These are phyloP conservation scores for Pichia deserticola DNA, from an alignment of 805 yeast species.

Conservation along the genomic window DNA sequence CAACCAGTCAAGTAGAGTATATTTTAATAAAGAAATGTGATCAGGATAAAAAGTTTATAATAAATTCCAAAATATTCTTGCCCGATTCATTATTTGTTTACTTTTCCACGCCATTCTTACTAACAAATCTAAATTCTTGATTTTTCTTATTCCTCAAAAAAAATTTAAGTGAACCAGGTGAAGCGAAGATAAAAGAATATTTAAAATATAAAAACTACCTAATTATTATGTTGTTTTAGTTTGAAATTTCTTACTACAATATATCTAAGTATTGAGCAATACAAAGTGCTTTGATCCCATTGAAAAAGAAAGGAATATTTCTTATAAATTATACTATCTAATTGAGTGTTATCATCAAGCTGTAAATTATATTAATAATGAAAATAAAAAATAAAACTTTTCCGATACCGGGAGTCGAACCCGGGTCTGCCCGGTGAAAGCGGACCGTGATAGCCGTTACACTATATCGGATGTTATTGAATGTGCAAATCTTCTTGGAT, in stretches of 20 bases:
- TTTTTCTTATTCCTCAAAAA: not conserved
- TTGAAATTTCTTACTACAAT: too few relatives aligned
- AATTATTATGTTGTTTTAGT: too few relatives aligned
- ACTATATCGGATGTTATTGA: slow-evolving; percentile 73
- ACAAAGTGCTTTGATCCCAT: too few relatives aligned
- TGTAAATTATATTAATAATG: not conserved
- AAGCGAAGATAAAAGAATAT: not conserved
- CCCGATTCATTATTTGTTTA: not conserved
- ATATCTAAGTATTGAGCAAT: too few relatives aligned
- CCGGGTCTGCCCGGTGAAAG: slow-evolving; percentile 80
- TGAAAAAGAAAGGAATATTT: not conserved
- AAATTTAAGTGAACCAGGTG: not conserved
- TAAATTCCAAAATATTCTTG: not conserved
- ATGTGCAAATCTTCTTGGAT: too few relatives aligned
- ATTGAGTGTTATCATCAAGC: not conserved
- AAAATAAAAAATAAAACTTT: slow-evolving; percentile 19
- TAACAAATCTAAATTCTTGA: not conserved
- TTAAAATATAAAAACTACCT: too few relatives aligned
- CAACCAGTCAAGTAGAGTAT: too few relatives aligned
- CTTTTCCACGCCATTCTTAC: not conserved
- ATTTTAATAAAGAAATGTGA: not conserved
- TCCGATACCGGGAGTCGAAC: slow-evolving; percentile 83
- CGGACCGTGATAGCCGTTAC: slow-evolving; percentile 81
- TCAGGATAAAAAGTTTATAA: not conserved
- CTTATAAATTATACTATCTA: not conserved